Evolutionary conservation across 108 stramenopile species (phyloP), one percentile per base, ranked within the genome.

Genomic region (Parmales sp.): DNA sequence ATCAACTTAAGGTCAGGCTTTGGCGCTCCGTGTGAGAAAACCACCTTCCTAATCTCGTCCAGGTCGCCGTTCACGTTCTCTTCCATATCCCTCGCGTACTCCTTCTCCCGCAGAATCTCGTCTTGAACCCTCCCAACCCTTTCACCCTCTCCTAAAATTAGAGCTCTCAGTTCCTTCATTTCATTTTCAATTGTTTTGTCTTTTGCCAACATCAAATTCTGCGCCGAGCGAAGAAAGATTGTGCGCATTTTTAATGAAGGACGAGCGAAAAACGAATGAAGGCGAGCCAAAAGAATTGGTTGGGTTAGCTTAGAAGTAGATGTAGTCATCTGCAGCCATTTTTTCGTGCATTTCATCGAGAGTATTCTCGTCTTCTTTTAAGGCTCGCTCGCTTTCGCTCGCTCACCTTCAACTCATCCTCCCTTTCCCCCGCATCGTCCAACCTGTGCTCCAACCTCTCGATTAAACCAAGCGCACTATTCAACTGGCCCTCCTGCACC

Each of bases 1-100:
- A 80, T 75, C 25, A 74, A 38, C 11, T 45, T 48, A 39, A 80
- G 19, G 34, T 50, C 45, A 25, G 80, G 76, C 38, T 78, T 70
- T 39, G 37, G 26, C 13, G 78, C 48, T 19, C 80, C 80, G 23
- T 67, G 76, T 34, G 60, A 63, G 51, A 75, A 25, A 18, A 80
- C 66, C 38, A 19, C 51, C 39, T 43, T 20, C 18, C 67, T 41
- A 8, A 77, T 48, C 13, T 64, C 54, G 66, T 34, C 74, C 70
- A 43, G 51, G 13, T 66, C 45, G 23, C 69, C 67, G 63, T 68
- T 73, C 26, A 74, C 68, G 68, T 51, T 38, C 74, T 37, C 43
- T 69, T 34, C 64, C 23, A 65, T 39, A 1, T 60, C 20, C n/a
- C 54, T 11, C 6, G 36, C n/a, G 28, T 60, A 60, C 2, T 34